Percentiles rank a stretch among this genome's conserved stretches.
These are phyloP conservation scores for Monosporozyma yasuniensis DNA, from an alignment of 805 yeast genomes.

Conservation along the genomic window DNA sequence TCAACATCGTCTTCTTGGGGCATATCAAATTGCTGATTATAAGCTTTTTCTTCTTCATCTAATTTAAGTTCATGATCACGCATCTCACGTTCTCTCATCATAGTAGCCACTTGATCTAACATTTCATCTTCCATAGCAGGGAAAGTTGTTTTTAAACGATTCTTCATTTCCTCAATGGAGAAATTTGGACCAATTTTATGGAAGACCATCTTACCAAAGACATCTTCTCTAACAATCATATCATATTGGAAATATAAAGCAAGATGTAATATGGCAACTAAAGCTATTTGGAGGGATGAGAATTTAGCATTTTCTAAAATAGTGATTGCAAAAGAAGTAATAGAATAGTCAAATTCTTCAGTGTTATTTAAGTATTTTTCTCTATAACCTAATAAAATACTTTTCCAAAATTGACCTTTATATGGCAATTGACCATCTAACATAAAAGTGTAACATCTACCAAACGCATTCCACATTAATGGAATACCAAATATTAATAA, in stretches of 20 bases:
- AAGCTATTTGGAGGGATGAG: constrained; percentile 31
- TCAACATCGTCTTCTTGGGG: not conserved
- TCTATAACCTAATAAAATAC: constrained; percentile 23
- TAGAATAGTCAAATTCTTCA: not conserved
- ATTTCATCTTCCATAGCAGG: constrained; percentile 29
- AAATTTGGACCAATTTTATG: constrained; percentile 47
- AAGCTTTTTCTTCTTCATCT: constrained; percentile 10
- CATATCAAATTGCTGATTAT: constrained; percentile 1
- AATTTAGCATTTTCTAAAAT: constrained; percentile 18
- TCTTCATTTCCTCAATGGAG: constrained; percentile 23
- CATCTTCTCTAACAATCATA: constrained; percentile 63
- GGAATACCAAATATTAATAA: constrained; percentile 42
- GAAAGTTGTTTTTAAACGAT: constrained; percentile 24
- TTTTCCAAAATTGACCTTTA: constrained; percentile 20
- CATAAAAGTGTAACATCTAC: constrained; percentile 46
- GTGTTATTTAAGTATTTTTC: not conserved
- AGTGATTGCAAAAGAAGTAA: not conserved
- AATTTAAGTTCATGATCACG: constrained; percentile 8
- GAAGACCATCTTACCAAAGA: constrained; percentile 48
- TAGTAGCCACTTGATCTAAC: constrained; percentile 20
- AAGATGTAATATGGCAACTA: constrained; percentile 35
- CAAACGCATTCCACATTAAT: constrained; percentile 45
- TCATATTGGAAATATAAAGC: constrained; percentile 54
- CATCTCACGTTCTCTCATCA: constrained; percentile 24
- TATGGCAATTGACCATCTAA: constrained; percentile 46